Percentiles rank a stretch among this genome's conserved stretches.
Evolutionary conservation across 805 yeast species (phyloP).

Genomic region (Candida mattraensis): DNA sequence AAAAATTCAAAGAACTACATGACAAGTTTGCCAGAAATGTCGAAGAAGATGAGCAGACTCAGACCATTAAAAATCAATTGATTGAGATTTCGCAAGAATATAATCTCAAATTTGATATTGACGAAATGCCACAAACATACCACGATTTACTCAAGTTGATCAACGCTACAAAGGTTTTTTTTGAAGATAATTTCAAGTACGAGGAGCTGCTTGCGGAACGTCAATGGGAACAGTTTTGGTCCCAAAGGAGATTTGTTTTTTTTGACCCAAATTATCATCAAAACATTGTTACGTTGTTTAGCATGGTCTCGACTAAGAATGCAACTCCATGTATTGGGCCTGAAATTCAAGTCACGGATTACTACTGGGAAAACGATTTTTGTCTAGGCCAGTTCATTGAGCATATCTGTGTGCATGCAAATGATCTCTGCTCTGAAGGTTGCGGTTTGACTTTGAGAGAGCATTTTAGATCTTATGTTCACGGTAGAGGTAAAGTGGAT

Average conservation of each 20-base stretch:
- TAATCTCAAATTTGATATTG: slow-evolving; percentile 16
- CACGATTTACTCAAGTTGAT: slow-evolving; percentile 39
- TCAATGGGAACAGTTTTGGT: slow-evolving; percentile 67
- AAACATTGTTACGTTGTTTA: slow-evolving; percentile 71
- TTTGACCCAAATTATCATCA: slow-evolving; percentile 75
- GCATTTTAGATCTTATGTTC: slow-evolving; percentile 86
- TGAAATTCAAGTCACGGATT: slow-evolving; percentile 76
- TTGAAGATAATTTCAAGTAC: slow-evolving; percentile 28
- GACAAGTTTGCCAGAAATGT: slow-evolving; percentile 21
- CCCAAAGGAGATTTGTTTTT: slow-evolving; percentile 44
- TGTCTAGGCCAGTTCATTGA: slow-evolving; percentile 89
- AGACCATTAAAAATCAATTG: slow-evolving; percentile 19
- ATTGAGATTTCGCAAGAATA: slow-evolving; percentile 14
- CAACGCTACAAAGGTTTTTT: slow-evolving; percentile 31
- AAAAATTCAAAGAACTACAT: slow-evolving; percentile 19
- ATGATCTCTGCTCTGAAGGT: slow-evolving; percentile 70
- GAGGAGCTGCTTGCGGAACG: slow-evolving; percentile 41
- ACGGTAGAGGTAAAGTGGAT: slow-evolving; percentile 81
- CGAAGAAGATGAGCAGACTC: slow-evolving; percentile 17
- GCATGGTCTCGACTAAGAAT: slow-evolving; percentile 78
- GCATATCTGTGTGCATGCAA: slow-evolving; percentile 66
- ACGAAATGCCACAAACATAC: slow-evolving; percentile 37
- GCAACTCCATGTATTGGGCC: slow-evolving; percentile 96
- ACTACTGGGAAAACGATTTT: slow-evolving; percentile 86
- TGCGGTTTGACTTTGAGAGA: slow-evolving; percentile 71